These are phyloP conservation scores for Trypanosoma grayi DNA, from an alignment of 208 protist species.

Conservation along the genomic window DNA sequence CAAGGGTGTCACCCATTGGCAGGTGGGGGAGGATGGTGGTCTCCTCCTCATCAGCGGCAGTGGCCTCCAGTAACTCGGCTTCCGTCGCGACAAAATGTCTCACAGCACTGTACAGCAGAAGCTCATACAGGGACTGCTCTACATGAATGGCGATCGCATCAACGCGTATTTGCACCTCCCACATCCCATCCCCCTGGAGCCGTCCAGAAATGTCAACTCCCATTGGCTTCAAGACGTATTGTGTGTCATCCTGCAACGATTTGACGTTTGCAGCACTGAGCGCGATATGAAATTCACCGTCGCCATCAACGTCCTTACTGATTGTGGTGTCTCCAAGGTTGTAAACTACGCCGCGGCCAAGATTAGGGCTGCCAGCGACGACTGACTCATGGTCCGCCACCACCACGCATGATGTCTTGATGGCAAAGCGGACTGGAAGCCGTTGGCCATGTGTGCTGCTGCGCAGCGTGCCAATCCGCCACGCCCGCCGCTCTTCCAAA, in stretches of 20 bases:
- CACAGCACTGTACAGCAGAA: slow-evolving; percentile 36
- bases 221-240: slow-evolving; percentile 20
- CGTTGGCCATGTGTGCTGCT: background rate
- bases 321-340: slow-evolving; percentile 22
- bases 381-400: slow-evolving; percentile 31
- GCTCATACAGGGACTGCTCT: slow-evolving; percentile 42
- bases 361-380: slow-evolving; percentile 2
- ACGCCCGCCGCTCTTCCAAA: slow-evolving; percentile 29
- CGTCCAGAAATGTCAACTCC: slow-evolving; percentile 6
- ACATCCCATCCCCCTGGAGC: background rate
- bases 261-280: slow-evolving; percentile 2
- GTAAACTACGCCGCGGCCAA: slow-evolving; percentile 32
- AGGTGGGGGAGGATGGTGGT: background rate
- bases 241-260: background rate
- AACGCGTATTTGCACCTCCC: slow-evolving; percentile 24
- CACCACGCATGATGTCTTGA: slow-evolving; percentile 26
- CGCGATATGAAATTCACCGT: slow-evolving; percentile 1
- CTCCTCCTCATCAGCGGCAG: background rate
- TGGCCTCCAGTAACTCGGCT: slow-evolving; percentile 1
- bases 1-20: slow-evolving; percentile 1
- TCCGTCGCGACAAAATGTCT: slow-evolving; percentile 25
- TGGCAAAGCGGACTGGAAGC: slow-evolving; percentile 13
- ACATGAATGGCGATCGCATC: slow-evolving; percentile 32
- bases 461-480: background rate
- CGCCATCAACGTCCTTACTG: slow-evolving; percentile 4